Conservation (phyloP, 202 grass and related monocot genomes). For the Bolboschoenoplectus hybrid region DNA sequence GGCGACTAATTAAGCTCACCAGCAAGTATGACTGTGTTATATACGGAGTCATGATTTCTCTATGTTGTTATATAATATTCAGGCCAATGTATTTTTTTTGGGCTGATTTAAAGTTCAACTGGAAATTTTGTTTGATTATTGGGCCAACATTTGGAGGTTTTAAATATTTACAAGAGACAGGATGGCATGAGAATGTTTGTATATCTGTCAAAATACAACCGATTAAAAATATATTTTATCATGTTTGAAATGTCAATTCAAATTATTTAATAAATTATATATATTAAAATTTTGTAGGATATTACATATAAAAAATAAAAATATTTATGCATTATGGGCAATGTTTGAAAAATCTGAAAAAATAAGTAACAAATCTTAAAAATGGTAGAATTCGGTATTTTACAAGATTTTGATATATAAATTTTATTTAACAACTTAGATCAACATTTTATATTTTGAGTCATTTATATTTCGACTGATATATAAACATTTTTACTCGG, state of each 20-base stretch:
- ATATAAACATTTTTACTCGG: too few species aligned
- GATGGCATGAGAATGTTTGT: too few species aligned
- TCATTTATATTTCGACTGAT: too few species aligned
- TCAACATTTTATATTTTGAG: too few species aligned
- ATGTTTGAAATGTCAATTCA: too few species aligned
- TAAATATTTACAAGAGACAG: too few species aligned
- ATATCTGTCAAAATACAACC: too few species aligned
- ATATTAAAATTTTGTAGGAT: not conserved
- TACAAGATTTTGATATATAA: not conserved
- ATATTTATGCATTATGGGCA: too few species aligned
- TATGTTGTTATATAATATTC: not conserved
- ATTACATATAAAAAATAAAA: too few species aligned
- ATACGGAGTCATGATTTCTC: not conserved
- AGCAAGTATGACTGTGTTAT: not conserved
- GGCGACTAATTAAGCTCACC: not conserved
- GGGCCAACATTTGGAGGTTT: not conserved
- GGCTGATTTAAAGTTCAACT: not conserved
- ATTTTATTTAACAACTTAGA: not conserved
- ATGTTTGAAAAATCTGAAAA: not conserved
- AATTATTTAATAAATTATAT: too few species aligned
- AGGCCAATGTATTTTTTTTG: not conserved
- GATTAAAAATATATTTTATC: too few species aligned
- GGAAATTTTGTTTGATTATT: not conserved
- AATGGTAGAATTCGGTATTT: not conserved
- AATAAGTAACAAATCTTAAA: not conserved